Evolutionary conservation across 1,284 basidiomycete genomes (phyloP), one percentile per base, ranked within the genome.

Genomic region (Veloboletus limbatus): DNA sequence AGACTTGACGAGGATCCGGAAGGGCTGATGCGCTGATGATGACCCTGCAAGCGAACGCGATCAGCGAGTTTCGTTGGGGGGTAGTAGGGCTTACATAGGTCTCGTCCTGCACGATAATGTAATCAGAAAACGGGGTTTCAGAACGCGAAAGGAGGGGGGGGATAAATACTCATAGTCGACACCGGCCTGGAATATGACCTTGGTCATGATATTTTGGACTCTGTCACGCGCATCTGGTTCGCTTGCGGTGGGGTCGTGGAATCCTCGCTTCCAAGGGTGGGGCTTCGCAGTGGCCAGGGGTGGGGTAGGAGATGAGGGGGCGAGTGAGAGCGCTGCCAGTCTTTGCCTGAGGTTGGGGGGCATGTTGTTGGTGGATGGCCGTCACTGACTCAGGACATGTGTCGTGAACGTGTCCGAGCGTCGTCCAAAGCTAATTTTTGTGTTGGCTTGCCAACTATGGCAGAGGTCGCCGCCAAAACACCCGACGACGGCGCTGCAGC

Each of bases 181-280:
- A 2, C 90, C 89, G 30, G 90, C 89, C 61, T 92, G 90, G 55
- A 88, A 91, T 41, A 92, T 88, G 68, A 92, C 72, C 59, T 72
- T 79, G 27, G 70, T 63, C 69, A 92, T 79, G 28, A 86, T 77
- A 16, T 83, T 76, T 58, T 87, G 79, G 14, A 86, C 66, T 47
- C 69, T 69, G 42, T 76, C 78, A 49, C 60, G 63, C 31, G 70
- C 73, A 49, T 66, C 60, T 4, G 54, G 51, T 30, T 63, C 62
- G 37, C 39, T 16, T 35, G 47, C 17, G 10, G 49, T 40, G 6
- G 44, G 48, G 49, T 54, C 46, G n/a, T 48, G 48, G 26, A 26
- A 40, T 21, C 25, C 47, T 26, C 52, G 51, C 32, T 54, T 62
- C 51, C 59, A 69, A 10, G 57, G 57, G 18, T 57, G 59, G 51